Evolutionary conservation across 495 filamentous ascomycete genomes (phyloP).

Genomic region (Penicillium robsamsonii): DNA sequence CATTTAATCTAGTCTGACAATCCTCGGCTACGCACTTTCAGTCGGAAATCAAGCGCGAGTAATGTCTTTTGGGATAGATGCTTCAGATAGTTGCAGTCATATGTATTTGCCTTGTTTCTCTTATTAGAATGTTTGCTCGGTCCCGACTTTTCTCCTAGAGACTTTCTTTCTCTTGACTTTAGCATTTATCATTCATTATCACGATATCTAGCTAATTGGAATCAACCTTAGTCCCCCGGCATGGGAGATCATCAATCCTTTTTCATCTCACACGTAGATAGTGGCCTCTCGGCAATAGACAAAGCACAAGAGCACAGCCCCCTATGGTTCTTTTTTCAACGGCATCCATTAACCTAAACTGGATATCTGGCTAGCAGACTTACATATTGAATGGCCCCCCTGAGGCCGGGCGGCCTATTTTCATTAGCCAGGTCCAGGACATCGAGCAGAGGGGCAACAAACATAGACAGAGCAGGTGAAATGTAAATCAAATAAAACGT

Average conservation of each 20-base stretch:
- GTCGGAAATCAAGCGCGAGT: background rate
- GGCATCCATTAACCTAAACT: background rate
- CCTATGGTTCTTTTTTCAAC: background rate
- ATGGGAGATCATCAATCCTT: too few relatives aligned
- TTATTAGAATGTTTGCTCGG: background rate
- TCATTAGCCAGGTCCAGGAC: background rate
- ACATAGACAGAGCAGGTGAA: background rate
- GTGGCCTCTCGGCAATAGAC: background rate
- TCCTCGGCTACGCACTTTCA: background rate
- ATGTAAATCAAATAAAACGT: background rate
- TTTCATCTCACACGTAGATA: background rate
- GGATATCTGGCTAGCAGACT: background rate
- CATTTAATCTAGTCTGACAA: background rate
- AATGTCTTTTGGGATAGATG: background rate
- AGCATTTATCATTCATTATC: too few relatives aligned
- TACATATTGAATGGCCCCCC: background rate
- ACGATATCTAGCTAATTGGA: too few relatives aligned
- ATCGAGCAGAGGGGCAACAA: background rate
- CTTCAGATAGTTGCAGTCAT: background rate
- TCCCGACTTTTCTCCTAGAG: background rate
- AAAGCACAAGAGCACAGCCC: background rate
- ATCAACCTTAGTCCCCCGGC: too few relatives aligned
- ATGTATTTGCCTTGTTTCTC: background rate
- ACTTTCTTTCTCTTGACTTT: background rate
- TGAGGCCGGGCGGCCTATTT: background rate